These are phyloP conservation scores for Fusarium bactridioides DNA, from an alignment of 2,329 filamentous ascomycete species.

Conservation along the genomic window DNA sequence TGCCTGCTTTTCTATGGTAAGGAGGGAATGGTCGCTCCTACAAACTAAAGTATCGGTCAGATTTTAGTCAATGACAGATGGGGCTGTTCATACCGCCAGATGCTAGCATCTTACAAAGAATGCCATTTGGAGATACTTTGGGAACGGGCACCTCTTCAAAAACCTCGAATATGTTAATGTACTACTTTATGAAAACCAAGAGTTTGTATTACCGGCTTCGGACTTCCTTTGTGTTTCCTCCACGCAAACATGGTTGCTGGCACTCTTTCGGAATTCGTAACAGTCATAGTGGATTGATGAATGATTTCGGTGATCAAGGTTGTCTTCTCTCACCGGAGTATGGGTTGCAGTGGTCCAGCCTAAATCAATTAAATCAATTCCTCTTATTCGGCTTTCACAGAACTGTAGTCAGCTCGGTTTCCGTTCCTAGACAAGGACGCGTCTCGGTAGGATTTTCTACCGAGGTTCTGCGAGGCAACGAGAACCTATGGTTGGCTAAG, in stretches of 20 bases:
- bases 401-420: neutral
- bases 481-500: neutral
- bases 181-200: accelerated
- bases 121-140: neutral
- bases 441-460: neutral
- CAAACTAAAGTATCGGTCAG: conserved; percentile 2
- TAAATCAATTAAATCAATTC: neutral
- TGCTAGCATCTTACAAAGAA: conserved; percentile 22
- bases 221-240: conserved; percentile 46
- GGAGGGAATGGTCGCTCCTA: conserved; percentile 21
- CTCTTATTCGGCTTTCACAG: neutral
- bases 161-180: neutral
- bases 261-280: neutral
- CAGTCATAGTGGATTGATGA: neutral
- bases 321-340: too few relatives aligned
- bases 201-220: conserved; percentile 3
- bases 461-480: neutral
- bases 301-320: too few relatives aligned
- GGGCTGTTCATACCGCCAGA: conserved; percentile 3
- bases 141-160: conserved; percentile 15
- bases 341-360: neutral
- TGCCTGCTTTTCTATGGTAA: conserved; percentile 31
- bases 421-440: neutral
- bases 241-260: conserved; percentile 46
- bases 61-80: accelerated